These are phyloP conservation scores for Penicillium hesseltinei DNA, from an alignment of 2,329 filamentous ascomycete genomes.

Conservation along the genomic window DNA sequence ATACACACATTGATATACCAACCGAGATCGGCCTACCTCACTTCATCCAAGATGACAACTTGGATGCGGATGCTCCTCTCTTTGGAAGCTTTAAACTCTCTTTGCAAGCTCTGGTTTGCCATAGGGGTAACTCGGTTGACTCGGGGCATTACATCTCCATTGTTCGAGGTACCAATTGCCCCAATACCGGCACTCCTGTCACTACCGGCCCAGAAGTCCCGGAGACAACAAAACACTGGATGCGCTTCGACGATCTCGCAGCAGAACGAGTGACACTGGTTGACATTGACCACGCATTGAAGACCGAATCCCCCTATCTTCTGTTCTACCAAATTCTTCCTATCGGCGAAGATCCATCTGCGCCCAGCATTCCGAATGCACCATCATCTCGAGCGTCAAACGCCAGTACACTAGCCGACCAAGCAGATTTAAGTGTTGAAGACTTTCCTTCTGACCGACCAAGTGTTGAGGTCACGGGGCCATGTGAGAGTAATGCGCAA, in stretches of 20 bases:
- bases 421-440: slow-evolving; percentile 11
- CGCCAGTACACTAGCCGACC: slow-evolving; percentile 16
- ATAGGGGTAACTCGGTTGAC: slow-evolving; percentile 79
- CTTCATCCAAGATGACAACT: slow-evolving; percentile 79
- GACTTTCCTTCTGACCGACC: slow-evolving; percentile 31
- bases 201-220: slow-evolving; percentile 38
- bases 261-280: slow-evolving; percentile 70
- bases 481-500: slow-evolving; percentile 24
- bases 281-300: slow-evolving; percentile 73
- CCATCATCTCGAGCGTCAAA: slow-evolving; percentile 30
- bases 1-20: slow-evolving; percentile 89
- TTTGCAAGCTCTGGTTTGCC: slow-evolving; percentile 87
- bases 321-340: slow-evolving; percentile 94
- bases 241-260: slow-evolving; percentile 87
- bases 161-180: slow-evolving; percentile 65
- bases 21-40: slow-evolving; percentile 78
- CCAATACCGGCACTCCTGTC: slow-evolving; percentile 28
- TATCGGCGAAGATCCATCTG: slow-evolving; percentile 64
- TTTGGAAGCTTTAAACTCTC: slow-evolving; percentile 91
- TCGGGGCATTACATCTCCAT: slow-evolving; percentile 91
- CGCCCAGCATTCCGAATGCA: slow-evolving; percentile 36
- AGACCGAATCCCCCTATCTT: slow-evolving; percentile 87
- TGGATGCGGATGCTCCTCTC: slow-evolving; percentile 64
- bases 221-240: slow-evolving; percentile 75
- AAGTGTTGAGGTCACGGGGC: slow-evolving; percentile 40